Conservation (phyloP, 2,329 filamentous ascomycete genomes). For the Fusarium sp. region DNA sequence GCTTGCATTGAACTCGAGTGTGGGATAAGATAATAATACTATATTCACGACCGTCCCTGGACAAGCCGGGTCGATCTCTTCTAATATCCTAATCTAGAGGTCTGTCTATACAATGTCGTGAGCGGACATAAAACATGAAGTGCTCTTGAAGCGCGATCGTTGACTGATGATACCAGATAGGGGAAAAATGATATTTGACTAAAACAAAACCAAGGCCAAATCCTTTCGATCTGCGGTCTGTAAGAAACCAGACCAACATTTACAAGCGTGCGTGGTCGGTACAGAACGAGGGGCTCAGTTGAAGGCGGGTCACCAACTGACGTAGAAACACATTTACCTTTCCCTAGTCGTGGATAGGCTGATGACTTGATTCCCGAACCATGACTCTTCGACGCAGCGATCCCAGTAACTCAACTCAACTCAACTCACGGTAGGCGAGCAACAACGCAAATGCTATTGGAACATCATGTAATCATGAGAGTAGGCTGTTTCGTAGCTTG, state of each 20-base stretch:
- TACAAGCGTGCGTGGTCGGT: not conserved
- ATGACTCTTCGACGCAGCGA: not conserved
- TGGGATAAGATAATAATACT: conserved; percentile 44
- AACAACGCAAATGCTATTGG: not conserved
- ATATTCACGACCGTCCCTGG: conserved; percentile 29
- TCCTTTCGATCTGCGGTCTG: not conserved
- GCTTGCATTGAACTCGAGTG: conserved; percentile 32
- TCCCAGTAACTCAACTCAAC: not conserved
- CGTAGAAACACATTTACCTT: not conserved
- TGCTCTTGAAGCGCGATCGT: not conserved
- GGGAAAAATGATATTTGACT: not conserved
- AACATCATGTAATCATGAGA: not conserved
- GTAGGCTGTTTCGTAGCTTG: not conserved
- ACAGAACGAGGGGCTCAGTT: not conserved
- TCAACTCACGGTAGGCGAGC: not conserved
- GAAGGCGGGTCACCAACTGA: not conserved
- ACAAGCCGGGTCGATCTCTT: conserved; percentile 26
- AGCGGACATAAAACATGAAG: conserved; percentile 4
- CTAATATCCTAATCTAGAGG: conserved; percentile 34
- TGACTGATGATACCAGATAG: not conserved
- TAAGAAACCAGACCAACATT: not conserved
- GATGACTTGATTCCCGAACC: not conserved
- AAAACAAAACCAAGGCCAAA: not conserved
- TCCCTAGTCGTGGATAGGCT: not conserved
- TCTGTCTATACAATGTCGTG: conserved; percentile 21